phyloP scores from a whole-genome alignment of 306 rosid genomes.

The Ammopiptanthus mongolicus region DNA sequence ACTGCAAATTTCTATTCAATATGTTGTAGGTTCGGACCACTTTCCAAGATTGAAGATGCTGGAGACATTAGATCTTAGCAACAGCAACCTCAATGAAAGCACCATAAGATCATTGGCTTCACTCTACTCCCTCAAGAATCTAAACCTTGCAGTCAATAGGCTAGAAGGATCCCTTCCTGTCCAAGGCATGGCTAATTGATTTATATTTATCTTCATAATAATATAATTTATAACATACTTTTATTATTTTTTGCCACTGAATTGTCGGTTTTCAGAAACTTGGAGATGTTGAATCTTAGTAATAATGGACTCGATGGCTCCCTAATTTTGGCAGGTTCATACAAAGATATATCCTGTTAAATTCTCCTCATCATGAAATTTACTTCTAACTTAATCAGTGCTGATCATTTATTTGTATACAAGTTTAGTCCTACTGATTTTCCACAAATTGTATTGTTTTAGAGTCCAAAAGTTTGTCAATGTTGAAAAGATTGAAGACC shows the following conservation, averaged over 20 bases:
- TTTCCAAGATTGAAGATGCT: not conserved
- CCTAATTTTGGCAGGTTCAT: not conserved
- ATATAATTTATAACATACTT: not conserved
- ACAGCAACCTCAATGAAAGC: not conserved
- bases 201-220: not conserved
- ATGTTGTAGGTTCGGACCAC: not conserved
- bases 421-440: no score
- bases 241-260: no score
- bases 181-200: not conserved
- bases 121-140: not conserved
- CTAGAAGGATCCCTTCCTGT: not conserved
- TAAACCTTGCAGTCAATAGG: not conserved
- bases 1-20: no score
- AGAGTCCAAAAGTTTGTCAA: not conserved
- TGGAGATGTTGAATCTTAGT: not conserved
- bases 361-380: not conserved
- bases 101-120: not conserved
- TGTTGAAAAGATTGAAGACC: not conserved
- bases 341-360: not conserved
- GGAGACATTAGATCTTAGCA: not conserved
- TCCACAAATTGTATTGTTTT: not conserved
- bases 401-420: not conserved
- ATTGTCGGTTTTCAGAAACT: not conserved
- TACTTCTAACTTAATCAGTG: not conserved
- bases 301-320: not conserved